phyloP scores from a whole-genome alignment of 75 land plant species.

The Selaginella moellendorffii region DNA sequence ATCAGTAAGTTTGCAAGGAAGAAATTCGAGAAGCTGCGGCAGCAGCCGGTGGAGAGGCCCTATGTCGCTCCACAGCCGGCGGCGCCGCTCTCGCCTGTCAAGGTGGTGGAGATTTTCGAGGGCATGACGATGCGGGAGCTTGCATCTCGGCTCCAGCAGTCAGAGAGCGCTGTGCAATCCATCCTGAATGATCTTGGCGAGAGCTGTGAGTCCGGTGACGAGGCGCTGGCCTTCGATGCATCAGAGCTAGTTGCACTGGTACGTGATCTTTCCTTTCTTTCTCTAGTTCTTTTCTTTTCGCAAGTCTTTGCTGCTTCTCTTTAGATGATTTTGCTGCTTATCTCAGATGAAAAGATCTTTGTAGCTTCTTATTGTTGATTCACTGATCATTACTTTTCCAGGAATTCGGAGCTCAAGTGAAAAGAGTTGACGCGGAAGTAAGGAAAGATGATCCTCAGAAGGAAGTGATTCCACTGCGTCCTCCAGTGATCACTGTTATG shows the following conservation, averaged over 20 bases:
- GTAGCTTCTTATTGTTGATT: background rate
- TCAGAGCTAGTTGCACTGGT: constrained; percentile 83
- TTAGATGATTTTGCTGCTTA: background rate
- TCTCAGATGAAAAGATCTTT: background rate
- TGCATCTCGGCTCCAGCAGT: constrained; percentile 37
- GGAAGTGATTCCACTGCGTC: constrained; percentile 30
- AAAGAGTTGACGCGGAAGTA: constrained; percentile 26
- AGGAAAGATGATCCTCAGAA: background rate
- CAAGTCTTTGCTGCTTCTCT: too few species aligned
- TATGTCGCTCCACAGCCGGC: constrained; percentile 47
- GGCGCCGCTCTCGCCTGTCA: constrained; percentile 23
- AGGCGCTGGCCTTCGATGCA: constrained; percentile 51
- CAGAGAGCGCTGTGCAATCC: constrained; percentile 30
- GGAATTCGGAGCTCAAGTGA: constrained; percentile 52
- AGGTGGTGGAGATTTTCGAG: constrained; percentile 61
- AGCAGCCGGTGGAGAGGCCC: constrained; percentile 1
- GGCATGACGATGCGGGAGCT: constrained; percentile 72
- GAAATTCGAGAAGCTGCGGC: constrained; percentile 9
- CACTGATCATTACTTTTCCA: constrained; percentile 14
- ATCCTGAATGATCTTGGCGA: constrained; percentile 63
- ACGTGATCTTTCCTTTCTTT: constrained; percentile 11
- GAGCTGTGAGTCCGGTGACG: constrained; percentile 44
- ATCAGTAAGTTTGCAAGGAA: constrained; percentile 13
- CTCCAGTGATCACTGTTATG: constrained; percentile 93
- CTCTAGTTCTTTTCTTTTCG: background rate